phyloP scores from a whole-genome alignment of 2,329 filamentous ascomycete species.

The Colletotrichum sp. region DNA sequence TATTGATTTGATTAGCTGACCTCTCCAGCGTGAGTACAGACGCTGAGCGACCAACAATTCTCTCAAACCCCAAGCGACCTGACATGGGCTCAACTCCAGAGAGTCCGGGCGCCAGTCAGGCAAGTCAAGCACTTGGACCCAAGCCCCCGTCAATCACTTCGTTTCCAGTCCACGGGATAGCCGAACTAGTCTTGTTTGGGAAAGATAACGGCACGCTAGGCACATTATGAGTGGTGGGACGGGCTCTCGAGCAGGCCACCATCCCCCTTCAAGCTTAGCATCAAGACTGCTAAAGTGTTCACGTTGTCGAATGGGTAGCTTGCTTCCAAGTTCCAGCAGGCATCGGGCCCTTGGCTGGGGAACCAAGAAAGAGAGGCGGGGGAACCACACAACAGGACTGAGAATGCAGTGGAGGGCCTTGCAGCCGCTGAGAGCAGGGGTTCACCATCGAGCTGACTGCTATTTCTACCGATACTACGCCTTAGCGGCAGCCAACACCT shows the following conservation, averaged over 20 bases:
- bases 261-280: neutral
- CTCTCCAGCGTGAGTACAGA: neutral
- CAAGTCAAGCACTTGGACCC: conserved; percentile 2
- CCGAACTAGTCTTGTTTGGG: neutral
- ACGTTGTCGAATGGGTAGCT: neutral
- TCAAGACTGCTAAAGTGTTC: neutral
- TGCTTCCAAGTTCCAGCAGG: neutral
- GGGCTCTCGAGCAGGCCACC: neutral
- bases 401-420: neutral
- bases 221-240: neutral
- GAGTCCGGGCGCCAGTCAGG: conserved; percentile 1
- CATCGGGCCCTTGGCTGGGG: neutral
- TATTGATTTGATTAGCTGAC: neutral
- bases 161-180: neutral
- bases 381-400: neutral
- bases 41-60: neutral
- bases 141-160: neutral
- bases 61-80: neutral
- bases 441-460: neutral
- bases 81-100: neutral
- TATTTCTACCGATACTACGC: neutral
- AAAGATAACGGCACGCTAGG: neutral
- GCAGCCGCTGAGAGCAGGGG: neutral
- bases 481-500: neutral
- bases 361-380: neutral